Conservation (phyloP, 345 rosid genomes). For the Excoecaria cochinchinensis region DNA sequence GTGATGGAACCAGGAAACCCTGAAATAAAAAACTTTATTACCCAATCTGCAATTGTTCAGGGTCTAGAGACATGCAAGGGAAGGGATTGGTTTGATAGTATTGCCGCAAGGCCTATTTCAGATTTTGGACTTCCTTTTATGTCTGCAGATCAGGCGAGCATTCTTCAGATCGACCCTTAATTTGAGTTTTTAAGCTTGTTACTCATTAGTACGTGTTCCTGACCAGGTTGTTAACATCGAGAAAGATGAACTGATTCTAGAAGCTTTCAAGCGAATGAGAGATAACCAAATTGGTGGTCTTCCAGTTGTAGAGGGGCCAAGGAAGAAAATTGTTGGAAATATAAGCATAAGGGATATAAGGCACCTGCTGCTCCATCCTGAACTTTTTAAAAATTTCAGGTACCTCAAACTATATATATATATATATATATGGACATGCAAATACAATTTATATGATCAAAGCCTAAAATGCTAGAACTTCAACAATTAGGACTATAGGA, state of each 20-base stretch:
- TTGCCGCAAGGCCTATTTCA: conserved; percentile 55
- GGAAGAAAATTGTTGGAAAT: conserved; percentile 46
- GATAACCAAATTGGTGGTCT: conserved; percentile 79
- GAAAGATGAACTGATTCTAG: conserved; percentile 62
- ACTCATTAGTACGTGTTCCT: conserved; percentile 3
- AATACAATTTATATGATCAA: neutral
- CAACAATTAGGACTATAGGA: neutral
- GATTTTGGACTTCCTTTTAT: conserved; percentile 88
- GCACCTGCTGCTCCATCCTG: conserved; percentile 69
- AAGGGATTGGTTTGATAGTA: conserved; percentile 89
- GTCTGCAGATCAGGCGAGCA: conserved; percentile 55
- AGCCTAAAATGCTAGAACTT: neutral
- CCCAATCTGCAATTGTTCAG: conserved; percentile 78
- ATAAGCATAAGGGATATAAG: conserved; percentile 62
- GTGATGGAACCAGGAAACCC: conserved; percentile 68
- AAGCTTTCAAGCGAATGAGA: conserved; percentile 82
- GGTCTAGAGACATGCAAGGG: conserved; percentile 83
- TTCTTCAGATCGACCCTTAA: conserved; percentile 9
- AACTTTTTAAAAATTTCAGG: conserved; percentile 84
- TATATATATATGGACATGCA: neutral
- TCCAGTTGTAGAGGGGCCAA: conserved; percentile 57
- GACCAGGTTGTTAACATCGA: conserved; percentile 59
- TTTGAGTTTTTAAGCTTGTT: neutral
- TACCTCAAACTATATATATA: conserved; percentile 14
- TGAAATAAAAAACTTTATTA: conserved; percentile 68